Evolutionary conservation across 441 rosid species (phyloP), one percentile per base, ranked within the genome.

Genomic region (Gossypium gossypioides): DNA sequence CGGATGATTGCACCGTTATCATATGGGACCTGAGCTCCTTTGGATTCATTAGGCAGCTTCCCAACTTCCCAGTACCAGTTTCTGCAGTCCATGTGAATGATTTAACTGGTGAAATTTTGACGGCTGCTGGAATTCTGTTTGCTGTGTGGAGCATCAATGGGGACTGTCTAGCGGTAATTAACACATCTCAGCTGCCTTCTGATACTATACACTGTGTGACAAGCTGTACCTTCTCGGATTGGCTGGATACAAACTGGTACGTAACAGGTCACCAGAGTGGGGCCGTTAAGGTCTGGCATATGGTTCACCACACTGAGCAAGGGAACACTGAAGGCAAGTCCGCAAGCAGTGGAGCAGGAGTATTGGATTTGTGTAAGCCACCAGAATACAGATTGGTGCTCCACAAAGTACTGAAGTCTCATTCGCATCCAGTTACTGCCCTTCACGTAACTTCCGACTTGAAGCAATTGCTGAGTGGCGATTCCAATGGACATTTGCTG

Each of bases 261-360:
- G 96, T 85, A 76, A 93, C 99, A 6, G 99, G 99, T 68, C 99
- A 93, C 81, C 99, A 91, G 82, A 96, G 97, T 80, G 99, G 99
- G 27, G 93, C 99, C 0, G 82, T 96, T 64, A 96, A 93, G 85
- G 87, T 96, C 69, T 96, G 99, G 99, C 87, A 89, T 70, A 90
- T 96, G 98, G 81, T 93, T 68, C 95, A 96, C 83, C 79, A 77
- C 81, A 77, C 97, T 16, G 85, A 76, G 79, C 84, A 84, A 16
- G 85, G 78, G 79, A 83, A 79, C 74, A 55, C 76, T 48, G 71
- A 61, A 64, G 84, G 84, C 80, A 91, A 84, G 79, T 59, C 80
- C 3, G 74, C 82, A 67, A 77, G 81, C 82, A 83, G 72, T 74
- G 82, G 82, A 71, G 78, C 85, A 1, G 84, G 84, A 54, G 94